These are phyloP conservation scores for Platismatia glauca DNA, from an alignment of 495 filamentous ascomycete genomes.

Conservation along the genomic window DNA sequence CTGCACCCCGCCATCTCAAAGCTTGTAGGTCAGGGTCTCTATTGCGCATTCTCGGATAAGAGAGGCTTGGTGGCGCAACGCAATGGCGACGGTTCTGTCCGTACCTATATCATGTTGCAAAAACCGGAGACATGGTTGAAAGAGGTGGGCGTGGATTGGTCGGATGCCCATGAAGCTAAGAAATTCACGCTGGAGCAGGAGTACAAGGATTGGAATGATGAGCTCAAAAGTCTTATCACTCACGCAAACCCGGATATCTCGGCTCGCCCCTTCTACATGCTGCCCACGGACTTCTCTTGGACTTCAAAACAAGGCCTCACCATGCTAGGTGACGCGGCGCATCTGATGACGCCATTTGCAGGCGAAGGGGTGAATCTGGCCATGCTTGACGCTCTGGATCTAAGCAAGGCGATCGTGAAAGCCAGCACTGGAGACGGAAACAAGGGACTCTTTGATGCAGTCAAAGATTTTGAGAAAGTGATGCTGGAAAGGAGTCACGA, in stretches of 20 bases:
- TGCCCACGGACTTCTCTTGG: slow-evolving; percentile 44
- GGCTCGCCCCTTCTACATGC: slow-evolving; percentile 36
- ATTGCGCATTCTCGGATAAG: slow-evolving; percentile 33
- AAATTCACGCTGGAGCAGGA: slow-evolving; percentile 15
- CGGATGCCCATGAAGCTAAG: slow-evolving; percentile 3
- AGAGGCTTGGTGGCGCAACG: slow-evolving; percentile 36
- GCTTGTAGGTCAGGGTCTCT: slow-evolving; percentile 35
- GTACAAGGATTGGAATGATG: slow-evolving; percentile 24
- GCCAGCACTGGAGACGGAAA: slow-evolving; percentile 12
- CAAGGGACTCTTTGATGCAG: slow-evolving; percentile 2
- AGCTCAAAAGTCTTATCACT: slow-evolving; percentile 16
- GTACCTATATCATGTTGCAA: slow-evolving; percentile 25
- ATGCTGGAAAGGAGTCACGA: slow-evolving; percentile 5
- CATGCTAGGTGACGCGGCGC: slow-evolving; percentile 52
- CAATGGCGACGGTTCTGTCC: slow-evolving; percentile 38
- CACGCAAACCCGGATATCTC: slow-evolving; percentile 13
- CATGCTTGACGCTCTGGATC: slow-evolving; percentile 47
- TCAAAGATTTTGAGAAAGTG: not conserved
- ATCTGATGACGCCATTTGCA: slow-evolving; percentile 51
- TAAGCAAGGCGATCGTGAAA: slow-evolving; percentile 32
- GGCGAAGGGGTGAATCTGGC: slow-evolving; percentile 52
- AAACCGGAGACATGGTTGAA: slow-evolving; percentile 32
- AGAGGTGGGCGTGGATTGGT: slow-evolving; percentile 26
- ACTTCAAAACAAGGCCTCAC: slow-evolving; percentile 36
- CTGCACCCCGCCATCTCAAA: slow-evolving; percentile 29